phyloP scores from a whole-genome alignment of 257 asterid species.

The Solanum virginianum region DNA sequence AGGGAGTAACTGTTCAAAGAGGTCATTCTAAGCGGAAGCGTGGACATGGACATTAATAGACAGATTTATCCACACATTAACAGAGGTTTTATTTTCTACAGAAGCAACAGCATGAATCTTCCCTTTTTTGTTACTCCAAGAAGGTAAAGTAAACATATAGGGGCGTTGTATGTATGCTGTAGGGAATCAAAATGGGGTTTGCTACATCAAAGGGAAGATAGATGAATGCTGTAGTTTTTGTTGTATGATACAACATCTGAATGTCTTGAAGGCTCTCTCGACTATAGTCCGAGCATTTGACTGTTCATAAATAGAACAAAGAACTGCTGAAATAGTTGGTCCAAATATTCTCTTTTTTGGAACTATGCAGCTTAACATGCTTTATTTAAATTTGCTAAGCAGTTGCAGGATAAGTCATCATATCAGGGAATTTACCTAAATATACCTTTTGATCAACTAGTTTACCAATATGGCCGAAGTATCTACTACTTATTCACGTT shows the following conservation, averaged over 20 bases:
- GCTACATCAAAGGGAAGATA: background rate
- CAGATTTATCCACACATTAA: background rate
- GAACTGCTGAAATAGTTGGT: background rate
- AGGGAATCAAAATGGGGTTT: background rate
- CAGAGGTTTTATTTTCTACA: background rate
- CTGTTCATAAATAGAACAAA: background rate
- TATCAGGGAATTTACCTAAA: no score
- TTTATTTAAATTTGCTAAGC: no score
- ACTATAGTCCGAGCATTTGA: background rate
- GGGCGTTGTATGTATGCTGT: background rate
- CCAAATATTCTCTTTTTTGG: background rate
- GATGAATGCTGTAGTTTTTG: background rate
- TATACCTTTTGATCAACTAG: no score
- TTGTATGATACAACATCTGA: background rate
- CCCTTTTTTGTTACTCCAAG: background rate
- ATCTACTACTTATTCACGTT: no score
- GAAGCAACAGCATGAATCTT: background rate
- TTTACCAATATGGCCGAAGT: no score
- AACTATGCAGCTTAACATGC: background rate
- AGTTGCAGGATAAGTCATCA: no score
- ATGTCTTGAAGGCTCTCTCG: background rate
- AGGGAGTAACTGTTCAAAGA: background rate
- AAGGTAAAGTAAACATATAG: background rate
- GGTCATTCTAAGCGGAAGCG: constrained; percentile 10
- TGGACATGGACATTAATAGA: constrained; percentile 6